Evolutionary conservation across 108 stramenopile species (phyloP).

Genomic region (Cyclotella choctawhatcheeana): DNA sequence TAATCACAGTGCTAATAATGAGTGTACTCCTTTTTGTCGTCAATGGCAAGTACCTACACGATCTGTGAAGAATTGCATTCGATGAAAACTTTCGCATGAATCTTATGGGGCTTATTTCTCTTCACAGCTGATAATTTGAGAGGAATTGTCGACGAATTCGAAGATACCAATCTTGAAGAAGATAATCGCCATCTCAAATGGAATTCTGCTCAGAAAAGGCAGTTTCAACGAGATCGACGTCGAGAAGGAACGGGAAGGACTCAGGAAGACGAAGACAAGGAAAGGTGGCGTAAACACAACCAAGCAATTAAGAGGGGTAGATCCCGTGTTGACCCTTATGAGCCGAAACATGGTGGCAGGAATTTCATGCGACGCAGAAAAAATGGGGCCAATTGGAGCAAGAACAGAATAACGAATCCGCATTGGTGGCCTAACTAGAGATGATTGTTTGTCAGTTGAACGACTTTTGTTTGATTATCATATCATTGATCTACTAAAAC

Average conservation of each 20-base stretch:
- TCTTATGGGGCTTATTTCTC: background rate
- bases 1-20: background rate
- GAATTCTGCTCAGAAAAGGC: conserved; percentile 7
- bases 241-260: background rate
- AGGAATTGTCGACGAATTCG: background rate
- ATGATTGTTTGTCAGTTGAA: background rate
- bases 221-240: background rate
- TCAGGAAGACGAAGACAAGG: background rate
- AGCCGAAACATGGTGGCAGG: conserved; percentile 1
- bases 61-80: too few relatives aligned
- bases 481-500: too few relatives aligned
- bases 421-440: background rate
- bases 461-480: too few relatives aligned
- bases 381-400: background rate
- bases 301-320: background rate
- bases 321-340: conserved; percentile 3
- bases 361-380: background rate
- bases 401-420: background rate
- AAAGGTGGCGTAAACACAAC: conserved; percentile 3
- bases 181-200: background rate
- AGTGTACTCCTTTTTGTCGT: background rate
- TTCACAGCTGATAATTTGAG: conserved; percentile 7
- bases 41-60: background rate
- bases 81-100: background rate
- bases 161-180: background rate